Evolutionary conservation across 2,329 filamentous ascomycete species (phyloP), one percentile per base, ranked within the genome.

Genomic region (Capronia coronata): DNA sequence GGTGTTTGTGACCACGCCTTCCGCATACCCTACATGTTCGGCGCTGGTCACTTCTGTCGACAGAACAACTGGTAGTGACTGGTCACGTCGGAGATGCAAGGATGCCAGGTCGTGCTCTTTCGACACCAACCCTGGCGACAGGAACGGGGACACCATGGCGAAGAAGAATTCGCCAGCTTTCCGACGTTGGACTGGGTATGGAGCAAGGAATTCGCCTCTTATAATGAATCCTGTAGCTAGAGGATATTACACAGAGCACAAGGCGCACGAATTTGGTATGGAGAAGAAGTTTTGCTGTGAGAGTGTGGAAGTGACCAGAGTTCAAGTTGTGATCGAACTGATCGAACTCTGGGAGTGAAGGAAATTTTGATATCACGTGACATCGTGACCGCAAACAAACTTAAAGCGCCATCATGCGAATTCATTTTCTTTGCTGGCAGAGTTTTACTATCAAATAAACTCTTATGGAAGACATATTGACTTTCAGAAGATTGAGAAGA

Each of bases 31-130:
- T 62, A 83, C 78, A 56, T 84, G 75, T 35, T 79, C 76, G 45
- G 80, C 80, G 30, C 78, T 75, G 11, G 41, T 48, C 19, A 43
- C 49, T 18, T 76, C 75, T 23, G 78, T 71, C 55, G 78, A 75
- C 22, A 90, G 78, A 54, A 86, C 82, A 21, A 89, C 75, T 6
- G 91, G 88, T 32, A 89, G 76, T 56, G 90, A 81, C 54, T 84
- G 84, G 68, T 97, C 90, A 69, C 90, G 84, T 54, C 87, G 91
- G 45, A 98, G 78, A 65, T 95, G 87, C 50, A 96, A 76, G 54
- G 97, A 84, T 21, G 89, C 86, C 38, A 97, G 78, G 2, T 77
- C 76, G 59, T 85, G 77, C 18, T 80, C 71, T 9, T 75, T 71
- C 2, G 90, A 82, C 16, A 71, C 68, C 2, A 74, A 63, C 13